Conservation (phyloP, 208 protist genomes). For the Porcisia deanei region DNA sequence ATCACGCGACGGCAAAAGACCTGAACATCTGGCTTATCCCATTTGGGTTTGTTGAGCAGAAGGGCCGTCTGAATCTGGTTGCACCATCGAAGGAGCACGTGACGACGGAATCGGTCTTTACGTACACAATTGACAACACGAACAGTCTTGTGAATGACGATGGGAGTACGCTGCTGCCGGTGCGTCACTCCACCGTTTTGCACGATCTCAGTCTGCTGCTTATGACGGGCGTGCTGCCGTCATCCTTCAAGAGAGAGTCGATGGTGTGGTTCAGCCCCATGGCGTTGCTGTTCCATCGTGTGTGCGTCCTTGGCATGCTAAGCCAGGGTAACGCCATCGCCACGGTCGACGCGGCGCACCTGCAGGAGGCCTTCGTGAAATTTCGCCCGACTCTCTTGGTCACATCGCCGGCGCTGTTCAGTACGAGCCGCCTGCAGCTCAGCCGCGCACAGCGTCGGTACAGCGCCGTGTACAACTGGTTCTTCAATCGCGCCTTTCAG, state of each 20-base stretch:
- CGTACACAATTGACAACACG: constrained; percentile 67
- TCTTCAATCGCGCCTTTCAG: constrained; percentile 68
- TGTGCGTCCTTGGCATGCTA: constrained; percentile 75
- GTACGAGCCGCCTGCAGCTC: constrained; percentile 64
- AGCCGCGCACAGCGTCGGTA: constrained; percentile 57
- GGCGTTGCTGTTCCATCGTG: constrained; percentile 65
- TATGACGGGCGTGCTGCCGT: constrained; percentile 60
- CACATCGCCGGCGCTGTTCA: constrained; percentile 71
- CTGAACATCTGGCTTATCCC: constrained; percentile 79
- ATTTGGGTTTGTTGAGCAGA: constrained; percentile 61
- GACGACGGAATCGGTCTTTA: constrained; percentile 50
- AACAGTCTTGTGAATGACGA: constrained; percentile 32
- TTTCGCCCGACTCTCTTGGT: constrained; percentile 81
- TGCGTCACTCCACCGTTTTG: constrained; percentile 71
- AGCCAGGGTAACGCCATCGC: constrained; percentile 74
- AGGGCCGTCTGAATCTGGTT: constrained; percentile 43
- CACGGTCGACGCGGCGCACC: constrained; percentile 38
- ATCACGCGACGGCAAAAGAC: constrained; percentile 66
- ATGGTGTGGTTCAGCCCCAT: constrained; percentile 85
- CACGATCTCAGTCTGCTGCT: constrained; percentile 66
- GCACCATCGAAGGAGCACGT: constrained; percentile 27
- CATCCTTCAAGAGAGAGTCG: constrained; percentile 51
- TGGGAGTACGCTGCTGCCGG: constrained; percentile 37
- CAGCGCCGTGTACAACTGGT: constrained; percentile 64
- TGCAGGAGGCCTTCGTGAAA: constrained; percentile 53